phyloP scores from a whole-genome alignment of 768 basidiomycete genomes.

The Tylopilus intermedius region DNA sequence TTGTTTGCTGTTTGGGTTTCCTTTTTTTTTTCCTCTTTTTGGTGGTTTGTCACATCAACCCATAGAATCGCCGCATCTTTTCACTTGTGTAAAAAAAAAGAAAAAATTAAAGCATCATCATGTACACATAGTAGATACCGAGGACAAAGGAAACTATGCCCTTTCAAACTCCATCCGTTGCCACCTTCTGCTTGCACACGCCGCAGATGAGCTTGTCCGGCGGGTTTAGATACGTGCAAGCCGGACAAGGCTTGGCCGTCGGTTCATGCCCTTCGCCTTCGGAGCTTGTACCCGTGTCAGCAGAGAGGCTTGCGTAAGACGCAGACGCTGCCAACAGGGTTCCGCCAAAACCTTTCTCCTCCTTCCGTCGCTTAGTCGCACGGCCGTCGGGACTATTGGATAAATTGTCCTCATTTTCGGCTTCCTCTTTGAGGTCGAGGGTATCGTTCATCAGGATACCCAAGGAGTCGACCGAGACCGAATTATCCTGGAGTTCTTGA shows the following conservation, averaged over 20 bases:
- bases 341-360: slow-evolving; percentile 69
- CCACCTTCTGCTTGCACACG: slow-evolving; percentile 40
- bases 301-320: slow-evolving; percentile 25
- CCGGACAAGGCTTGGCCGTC: slow-evolving; percentile 41
- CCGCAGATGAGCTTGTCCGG: slow-evolving; percentile 39
- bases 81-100: slow-evolving; percentile 21
- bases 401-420: slow-evolving; percentile 53
- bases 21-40: slow-evolving; percentile 14
- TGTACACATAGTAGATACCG: slow-evolving; percentile 32
- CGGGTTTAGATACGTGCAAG: slow-evolving; percentile 58
- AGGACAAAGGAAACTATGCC: slow-evolving; percentile 10
- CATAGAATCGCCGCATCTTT: slow-evolving; percentile 25
- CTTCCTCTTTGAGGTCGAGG: slow-evolving; percentile 61
- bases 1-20: slow-evolving; percentile 21
- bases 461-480: slow-evolving; percentile 46
- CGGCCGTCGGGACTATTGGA: slow-evolving; percentile 46
- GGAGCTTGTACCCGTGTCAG: slow-evolving; percentile 32
- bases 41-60: slow-evolving; percentile 26
- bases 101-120: slow-evolving; percentile 31
- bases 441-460: slow-evolving; percentile 58
- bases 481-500: slow-evolving; percentile 61
- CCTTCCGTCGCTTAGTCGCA: slow-evolving; percentile 39
- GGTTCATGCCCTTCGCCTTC: slow-evolving; percentile 28
- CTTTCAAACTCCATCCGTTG: slow-evolving; percentile 23
- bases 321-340: slow-evolving; percentile 55